Evolutionary conservation across 2,329 filamentous ascomycete genomes (phyloP), one percentile per base, ranked within the genome.

Genomic region (Fusarium burgessii): DNA sequence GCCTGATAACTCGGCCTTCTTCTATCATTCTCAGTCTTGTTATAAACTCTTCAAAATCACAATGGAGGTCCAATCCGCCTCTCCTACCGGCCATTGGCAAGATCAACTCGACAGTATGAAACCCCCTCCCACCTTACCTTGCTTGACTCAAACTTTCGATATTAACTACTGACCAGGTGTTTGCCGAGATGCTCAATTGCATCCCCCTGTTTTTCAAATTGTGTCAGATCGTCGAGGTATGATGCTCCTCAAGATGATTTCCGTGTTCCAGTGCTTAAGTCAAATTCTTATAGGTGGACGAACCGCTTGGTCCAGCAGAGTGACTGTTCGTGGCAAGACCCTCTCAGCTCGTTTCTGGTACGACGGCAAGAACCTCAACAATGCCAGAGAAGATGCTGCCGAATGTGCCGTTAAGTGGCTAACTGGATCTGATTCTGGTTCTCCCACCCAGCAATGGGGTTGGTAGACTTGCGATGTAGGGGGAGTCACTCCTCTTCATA

Each of bases 381-480:
- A 97, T 77, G 94, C 94, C 63, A 91, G 90, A 82, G 94, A 97
- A 81, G 94, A 97, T 79, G 94, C 93, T n/a, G 94, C 94, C 71
- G 93, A 97, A 82, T 88, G 92, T 68, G 94, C 94, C 29, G 80
- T 92, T 66, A 87, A 85, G 77, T 87, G 86, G 81, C 80, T 93
- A 58, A 82, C 73, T 61, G 79, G 79, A 52, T 82, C 82, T 50
- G 80, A 69, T 15, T 49, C 58, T 23, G 70, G 57, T 42, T 78
- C 77, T 41, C 72, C 71, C 13, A 70, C 62, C 20, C 74, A 74
- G 38, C 65, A 68, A 9, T 79, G 74, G 72, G 65, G 66, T 25
- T 71, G 70, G 51, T 78, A 73, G 62, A 47, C 11, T 51, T 45
- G 18, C 29, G 43, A 42, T 23, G 54, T 54, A n/a, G 23, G 23